phyloP scores from a whole-genome alignment of 352 stramenopile species.

The Paralagenidium karlingii region DNA sequence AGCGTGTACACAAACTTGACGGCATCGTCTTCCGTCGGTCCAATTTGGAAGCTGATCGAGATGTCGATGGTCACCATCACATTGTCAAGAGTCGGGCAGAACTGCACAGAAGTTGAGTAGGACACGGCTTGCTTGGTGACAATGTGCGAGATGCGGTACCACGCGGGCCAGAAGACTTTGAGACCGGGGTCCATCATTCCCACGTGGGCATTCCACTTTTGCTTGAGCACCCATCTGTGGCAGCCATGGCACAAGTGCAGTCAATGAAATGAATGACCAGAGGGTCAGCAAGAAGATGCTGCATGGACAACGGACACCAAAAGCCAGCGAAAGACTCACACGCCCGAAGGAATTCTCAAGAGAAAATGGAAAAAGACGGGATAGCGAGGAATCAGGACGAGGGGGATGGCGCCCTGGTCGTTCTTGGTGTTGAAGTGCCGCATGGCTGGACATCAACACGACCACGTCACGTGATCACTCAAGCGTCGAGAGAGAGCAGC shows the following conservation, averaged over 20 bases:
- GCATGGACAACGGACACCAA: no score
- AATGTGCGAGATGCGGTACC: conserved; percentile 77
- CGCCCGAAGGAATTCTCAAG: conserved; percentile 45
- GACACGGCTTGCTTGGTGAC: conserved; percentile 78
- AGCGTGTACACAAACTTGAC: conserved; percentile 78
- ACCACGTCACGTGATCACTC: not conserved
- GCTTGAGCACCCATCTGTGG: conserved; percentile 65
- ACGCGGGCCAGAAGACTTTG: conserved; percentile 64
- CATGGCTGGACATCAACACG: conserved; percentile 11
- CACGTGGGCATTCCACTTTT: conserved; percentile 71
- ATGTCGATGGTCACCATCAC: conserved; percentile 86
- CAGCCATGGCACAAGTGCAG: conserved; percentile 7
- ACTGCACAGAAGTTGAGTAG: conserved; percentile 57
- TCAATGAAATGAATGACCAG: conserved; percentile 1
- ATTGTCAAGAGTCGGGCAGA: conserved; percentile 73
- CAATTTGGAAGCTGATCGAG: conserved; percentile 82
- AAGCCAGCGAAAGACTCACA: conserved; percentile 9
- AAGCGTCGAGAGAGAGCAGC: not conserved
- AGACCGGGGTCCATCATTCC: conserved; percentile 71
- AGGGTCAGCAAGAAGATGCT: no score
- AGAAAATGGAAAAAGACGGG: conserved; percentile 35
- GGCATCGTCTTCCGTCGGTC: conserved; percentile 55
- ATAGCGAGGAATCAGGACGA: conserved; percentile 50
- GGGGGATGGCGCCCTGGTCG: conserved; percentile 35
- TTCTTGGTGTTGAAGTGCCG: conserved; percentile 42